Evolutionary conservation across 208 protist genomes (phyloP).

Genomic region (Leishmania tropica): DNA sequence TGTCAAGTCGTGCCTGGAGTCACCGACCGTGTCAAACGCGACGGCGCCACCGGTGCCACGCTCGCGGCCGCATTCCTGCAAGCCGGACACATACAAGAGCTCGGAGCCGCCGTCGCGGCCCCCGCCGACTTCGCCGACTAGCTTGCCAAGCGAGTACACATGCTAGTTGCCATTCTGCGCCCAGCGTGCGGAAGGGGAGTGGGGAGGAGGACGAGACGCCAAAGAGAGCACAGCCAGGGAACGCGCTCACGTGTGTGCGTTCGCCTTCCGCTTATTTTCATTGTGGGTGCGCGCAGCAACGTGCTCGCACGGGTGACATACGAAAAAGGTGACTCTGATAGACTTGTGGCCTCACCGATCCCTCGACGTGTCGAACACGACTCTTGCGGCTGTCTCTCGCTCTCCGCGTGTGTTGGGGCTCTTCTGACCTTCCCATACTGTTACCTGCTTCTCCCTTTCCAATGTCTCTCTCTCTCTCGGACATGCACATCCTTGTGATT

Average conservation of each 20-base stretch:
- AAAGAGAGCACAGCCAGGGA: background rate
- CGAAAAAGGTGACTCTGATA: background rate
- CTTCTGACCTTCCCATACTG: background rate
- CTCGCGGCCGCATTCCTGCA: conserved; percentile 17
- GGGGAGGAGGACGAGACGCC: background rate
- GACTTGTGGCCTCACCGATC: background rate
- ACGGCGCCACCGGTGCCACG: conserved; percentile 10
- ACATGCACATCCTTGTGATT: background rate
- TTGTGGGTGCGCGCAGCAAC: background rate
- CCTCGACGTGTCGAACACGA: background rate
- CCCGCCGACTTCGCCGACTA: conserved; percentile 4
- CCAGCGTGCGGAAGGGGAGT: background rate
- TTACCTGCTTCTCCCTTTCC: background rate
- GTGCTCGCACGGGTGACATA: background rate
- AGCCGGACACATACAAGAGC: background rate
- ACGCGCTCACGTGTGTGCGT: background rate
- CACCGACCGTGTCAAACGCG: background rate
- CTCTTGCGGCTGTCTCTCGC: background rate
- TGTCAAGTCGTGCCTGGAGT: conserved; percentile 7
- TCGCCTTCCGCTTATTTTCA: background rate
- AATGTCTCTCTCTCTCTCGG: background rate
- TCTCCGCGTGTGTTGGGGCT: background rate
- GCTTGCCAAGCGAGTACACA: conserved; percentile 9
- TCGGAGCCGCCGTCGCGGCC: conserved; percentile 7
- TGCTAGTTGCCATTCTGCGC: background rate